These are phyloP conservation scores for Termitomyces heimii DNA, from an alignment of 768 basidiomycete genomes.

Conservation along the genomic window DNA sequence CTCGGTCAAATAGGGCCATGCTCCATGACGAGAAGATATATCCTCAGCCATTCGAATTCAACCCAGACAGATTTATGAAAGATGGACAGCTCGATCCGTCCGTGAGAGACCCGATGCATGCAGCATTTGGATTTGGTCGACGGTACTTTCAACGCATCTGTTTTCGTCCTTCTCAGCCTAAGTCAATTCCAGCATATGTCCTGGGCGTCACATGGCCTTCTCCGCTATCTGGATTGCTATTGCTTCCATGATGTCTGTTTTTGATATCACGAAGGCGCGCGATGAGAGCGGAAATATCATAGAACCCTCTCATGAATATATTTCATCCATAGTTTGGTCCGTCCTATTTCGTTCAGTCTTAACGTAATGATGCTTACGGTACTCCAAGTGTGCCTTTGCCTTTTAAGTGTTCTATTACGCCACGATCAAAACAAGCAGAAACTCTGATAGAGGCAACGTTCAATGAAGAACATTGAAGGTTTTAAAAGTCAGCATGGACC, in stretches of 20 bases:
- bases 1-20: conserved; percentile 25
- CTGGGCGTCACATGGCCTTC: conserved; percentile 28
- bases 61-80: conserved; percentile 31
- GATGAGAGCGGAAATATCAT: conserved; percentile 14
- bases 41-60: conserved; percentile 24
- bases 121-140: conserved; percentile 17
- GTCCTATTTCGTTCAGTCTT: neutral
- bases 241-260: conserved; percentile 21
- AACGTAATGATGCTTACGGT: neutral
- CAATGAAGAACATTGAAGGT: neutral
- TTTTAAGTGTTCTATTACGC: conserved; percentile 4
- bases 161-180: too few species aligned
- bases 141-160: conserved; percentile 5
- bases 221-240: conserved; percentile 23
- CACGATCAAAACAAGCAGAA: conserved; percentile 5
- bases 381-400: neutral
- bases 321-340: conserved; percentile 5
- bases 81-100: conserved; percentile 12
- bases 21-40: conserved; percentile 25
- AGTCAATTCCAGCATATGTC: conserved; percentile 19
- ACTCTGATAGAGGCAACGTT: conserved; percentile 1
- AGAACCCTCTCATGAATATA: conserved; percentile 8
- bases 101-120: conserved; percentile 10
- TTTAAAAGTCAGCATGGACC: too few species aligned
- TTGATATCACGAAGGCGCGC: conserved; percentile 19